These are phyloP conservation scores for Ajuga reptans DNA, from an alignment of 305 asterid genomes.

Conservation along the genomic window DNA sequence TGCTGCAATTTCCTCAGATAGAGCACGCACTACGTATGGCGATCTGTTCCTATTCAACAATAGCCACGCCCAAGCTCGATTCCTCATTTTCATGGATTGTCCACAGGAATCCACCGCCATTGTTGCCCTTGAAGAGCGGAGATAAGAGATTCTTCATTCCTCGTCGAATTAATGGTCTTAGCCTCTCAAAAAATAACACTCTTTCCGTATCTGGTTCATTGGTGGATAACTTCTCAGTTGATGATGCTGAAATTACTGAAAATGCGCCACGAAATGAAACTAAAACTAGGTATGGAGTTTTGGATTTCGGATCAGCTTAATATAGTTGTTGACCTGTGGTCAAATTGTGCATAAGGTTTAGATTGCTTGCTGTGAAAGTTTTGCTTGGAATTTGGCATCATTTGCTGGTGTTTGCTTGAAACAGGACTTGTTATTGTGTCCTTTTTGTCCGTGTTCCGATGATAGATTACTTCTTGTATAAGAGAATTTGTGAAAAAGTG, in stretches of 20 bases:
- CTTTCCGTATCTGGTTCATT: constrained; percentile 29
- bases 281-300: constrained; percentile 40
- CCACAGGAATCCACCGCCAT: constrained; percentile 20
- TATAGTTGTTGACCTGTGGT: neutral
- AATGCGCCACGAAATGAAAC: constrained; percentile 24
- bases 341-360: neutral
- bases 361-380: neutral
- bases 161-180: constrained; percentile 18
- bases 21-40: constrained; percentile 32
- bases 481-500: neutral
- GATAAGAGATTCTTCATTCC: constrained; percentile 21
- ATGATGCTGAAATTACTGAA: constrained; percentile 29
- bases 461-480: neutral
- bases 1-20: neutral
- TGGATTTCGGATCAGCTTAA: neutral
- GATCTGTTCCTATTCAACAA: constrained; percentile 22
- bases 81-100: constrained; percentile 26
- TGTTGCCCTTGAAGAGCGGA: constrained; percentile 7
- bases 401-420: neutral
- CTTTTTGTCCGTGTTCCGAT: neutral
- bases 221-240: constrained; percentile 38
- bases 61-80: constrained; percentile 28
- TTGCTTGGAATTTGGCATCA: neutral
- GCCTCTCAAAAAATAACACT: constrained; percentile 11
- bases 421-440: neutral